Evolutionary conservation across 2,329 filamentous ascomycete species (phyloP).

Genomic region (Penicillium sp.): DNA sequence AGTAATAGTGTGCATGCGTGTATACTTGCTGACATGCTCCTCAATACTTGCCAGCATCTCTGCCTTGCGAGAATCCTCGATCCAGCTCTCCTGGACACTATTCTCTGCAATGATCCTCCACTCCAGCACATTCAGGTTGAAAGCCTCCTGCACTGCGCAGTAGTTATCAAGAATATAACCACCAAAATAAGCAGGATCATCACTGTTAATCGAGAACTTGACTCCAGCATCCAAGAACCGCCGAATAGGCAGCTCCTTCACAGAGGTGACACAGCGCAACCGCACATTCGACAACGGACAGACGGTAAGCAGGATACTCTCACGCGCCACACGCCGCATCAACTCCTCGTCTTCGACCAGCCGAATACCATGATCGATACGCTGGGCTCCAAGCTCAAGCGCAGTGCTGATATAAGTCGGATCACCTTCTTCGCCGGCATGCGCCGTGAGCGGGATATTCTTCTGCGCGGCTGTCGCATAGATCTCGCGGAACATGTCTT

Average conservation of each 20-base stretch:
- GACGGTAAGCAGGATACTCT: constrained; percentile 63
- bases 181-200: constrained; percentile 74
- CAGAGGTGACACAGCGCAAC: constrained; percentile 53
- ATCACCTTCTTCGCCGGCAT: constrained; percentile 74
- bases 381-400: constrained; percentile 60
- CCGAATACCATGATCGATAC: constrained; percentile 73
- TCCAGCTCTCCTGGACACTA: constrained; percentile 68
- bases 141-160: constrained; percentile 70
- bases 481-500: constrained; percentile 59
- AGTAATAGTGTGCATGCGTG: constrained; percentile 9
- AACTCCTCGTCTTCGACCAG: constrained; percentile 60
- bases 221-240: constrained; percentile 63
- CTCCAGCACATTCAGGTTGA: constrained; percentile 60
- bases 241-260: constrained; percentile 60
- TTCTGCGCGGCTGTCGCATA: constrained; percentile 55
- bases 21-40: constrained; percentile 28
- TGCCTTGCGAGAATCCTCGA: constrained; percentile 59
- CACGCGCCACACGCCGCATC: constrained; percentile 55
- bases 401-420: constrained; percentile 63
- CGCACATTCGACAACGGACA: constrained; percentile 73
- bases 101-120: constrained; percentile 64
- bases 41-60: constrained; percentile 49
- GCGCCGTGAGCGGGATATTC: constrained; percentile 64
- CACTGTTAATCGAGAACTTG: constrained; percentile 69
- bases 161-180: constrained; percentile 74